Percentiles rank a stretch among this genome's conserved stretches.
These are phyloP conservation scores for Handroanthus guayacan DNA, from an alignment of 257 asterid genomes.

Conservation along the genomic window DNA sequence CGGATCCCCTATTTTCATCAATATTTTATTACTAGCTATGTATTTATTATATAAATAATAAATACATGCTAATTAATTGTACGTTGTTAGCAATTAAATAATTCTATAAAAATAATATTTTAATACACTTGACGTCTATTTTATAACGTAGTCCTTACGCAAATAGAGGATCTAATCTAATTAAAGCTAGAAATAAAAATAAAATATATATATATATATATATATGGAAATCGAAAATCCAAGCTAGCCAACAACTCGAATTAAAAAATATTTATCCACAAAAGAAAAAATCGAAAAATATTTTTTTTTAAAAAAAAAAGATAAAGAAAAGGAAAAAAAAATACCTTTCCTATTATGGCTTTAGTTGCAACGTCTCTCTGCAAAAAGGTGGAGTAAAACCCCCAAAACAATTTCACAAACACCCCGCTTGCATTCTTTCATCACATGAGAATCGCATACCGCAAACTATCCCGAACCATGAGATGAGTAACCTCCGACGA, in stretches of 20 bases:
- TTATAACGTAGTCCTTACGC: too few species aligned
- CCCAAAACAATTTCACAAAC: conserved; percentile 16
- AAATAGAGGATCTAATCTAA: background rate
- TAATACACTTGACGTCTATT: too few species aligned
- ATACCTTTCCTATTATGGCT: conserved; percentile 22
- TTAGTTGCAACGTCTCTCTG: background rate
- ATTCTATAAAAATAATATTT: too few species aligned
- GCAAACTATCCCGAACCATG: conserved; percentile 57
- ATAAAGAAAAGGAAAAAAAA: background rate
- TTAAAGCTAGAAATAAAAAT: background rate
- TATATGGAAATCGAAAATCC: too few species aligned
- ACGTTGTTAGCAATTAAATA: too few species aligned
- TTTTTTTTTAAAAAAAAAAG: background rate
- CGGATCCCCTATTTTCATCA: too few species aligned
- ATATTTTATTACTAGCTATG: too few species aligned
- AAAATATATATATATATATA: background rate
- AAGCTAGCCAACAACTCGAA: too few species aligned
- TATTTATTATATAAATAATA: too few species aligned
- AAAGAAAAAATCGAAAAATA: too few species aligned
- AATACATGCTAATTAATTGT: too few species aligned
- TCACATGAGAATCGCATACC: conserved; percentile 62
- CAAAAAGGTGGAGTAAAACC: conserved; percentile 10
- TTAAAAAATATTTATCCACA: background rate
- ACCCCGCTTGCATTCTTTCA: background rate
- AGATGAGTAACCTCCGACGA: conserved; percentile 57